phyloP scores from a whole-genome alignment of 208 protist genomes.

The Acanthamoeba lenticulata region DNA sequence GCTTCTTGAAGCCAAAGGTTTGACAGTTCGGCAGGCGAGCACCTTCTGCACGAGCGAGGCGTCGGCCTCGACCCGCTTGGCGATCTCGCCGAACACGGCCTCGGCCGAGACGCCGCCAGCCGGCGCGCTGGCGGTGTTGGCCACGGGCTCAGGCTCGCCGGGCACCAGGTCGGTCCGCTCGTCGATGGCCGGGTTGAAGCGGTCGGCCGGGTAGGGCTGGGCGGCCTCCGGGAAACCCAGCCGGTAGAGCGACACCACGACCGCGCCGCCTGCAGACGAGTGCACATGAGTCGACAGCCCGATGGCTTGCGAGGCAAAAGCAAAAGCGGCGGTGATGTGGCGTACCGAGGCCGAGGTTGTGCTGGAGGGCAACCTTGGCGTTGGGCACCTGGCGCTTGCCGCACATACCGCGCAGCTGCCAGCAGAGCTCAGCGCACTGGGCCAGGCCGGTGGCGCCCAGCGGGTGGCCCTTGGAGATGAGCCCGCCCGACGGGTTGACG shows the following conservation, averaged over 20 bases:
- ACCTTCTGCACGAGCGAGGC: constrained; percentile 4
- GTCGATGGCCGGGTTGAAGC: constrained; percentile 60
- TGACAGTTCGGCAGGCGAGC: not conserved
- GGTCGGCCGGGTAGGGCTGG: constrained; percentile 32
- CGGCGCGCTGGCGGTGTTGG: no score
- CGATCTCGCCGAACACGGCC: constrained; percentile 16
- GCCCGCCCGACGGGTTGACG: constrained; percentile 79
- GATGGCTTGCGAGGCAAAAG: not conserved
- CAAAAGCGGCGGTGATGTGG: not conserved
- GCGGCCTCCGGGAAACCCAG: not conserved
- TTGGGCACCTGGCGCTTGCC: constrained; percentile 75
- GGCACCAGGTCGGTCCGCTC: constrained; percentile 32
- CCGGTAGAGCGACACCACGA: constrained; percentile 46
- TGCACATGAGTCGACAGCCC: not conserved
- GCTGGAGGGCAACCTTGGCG: constrained; percentile 72
- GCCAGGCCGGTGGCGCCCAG: constrained; percentile 73
- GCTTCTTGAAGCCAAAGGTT: not conserved
- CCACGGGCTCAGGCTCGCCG: not conserved
- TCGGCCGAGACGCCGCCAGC: constrained; percentile 51
- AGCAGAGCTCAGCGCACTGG: constrained; percentile 72
- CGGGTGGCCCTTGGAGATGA: constrained; percentile 80
- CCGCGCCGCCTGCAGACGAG: constrained; percentile 1
- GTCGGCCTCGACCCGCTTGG: not conserved
- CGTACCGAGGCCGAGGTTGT: constrained; percentile 76
- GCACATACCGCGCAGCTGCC: constrained; percentile 73